These are phyloP conservation scores for Geosmithia flava DNA, from an alignment of 2,329 filamentous ascomycete genomes.

Conservation along the genomic window DNA sequence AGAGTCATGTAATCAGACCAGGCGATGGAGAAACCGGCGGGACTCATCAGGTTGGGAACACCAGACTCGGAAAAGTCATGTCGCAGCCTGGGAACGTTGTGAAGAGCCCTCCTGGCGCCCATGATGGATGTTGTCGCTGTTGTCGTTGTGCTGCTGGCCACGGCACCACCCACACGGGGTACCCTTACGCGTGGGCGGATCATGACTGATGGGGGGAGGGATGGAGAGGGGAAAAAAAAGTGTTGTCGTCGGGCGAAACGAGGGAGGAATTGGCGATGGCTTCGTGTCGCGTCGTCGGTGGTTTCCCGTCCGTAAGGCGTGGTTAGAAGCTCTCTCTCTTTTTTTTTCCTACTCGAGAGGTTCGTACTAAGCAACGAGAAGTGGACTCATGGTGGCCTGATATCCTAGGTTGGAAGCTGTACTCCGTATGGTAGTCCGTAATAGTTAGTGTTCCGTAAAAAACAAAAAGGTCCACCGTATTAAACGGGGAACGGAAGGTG, in stretches of 20 bases:
- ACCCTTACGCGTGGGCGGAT: slow-evolving; percentile 41
- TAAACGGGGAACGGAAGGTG: no score
- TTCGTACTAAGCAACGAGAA: background rate
- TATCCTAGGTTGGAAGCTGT: background rate
- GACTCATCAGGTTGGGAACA: slow-evolving; percentile 60
- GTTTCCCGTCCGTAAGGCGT: background rate
- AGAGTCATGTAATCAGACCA: slow-evolving; percentile 74
- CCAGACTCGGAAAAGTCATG: slow-evolving; percentile 32
- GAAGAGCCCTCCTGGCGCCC: slow-evolving; percentile 27
- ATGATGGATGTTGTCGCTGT: slow-evolving; percentile 18
- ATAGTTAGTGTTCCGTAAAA: no score
- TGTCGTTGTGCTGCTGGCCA: slow-evolving; percentile 10
- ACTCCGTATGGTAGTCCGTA: no score
- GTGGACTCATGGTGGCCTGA: background rate
- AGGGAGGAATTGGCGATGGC: background rate
- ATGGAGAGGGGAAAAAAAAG: background rate
- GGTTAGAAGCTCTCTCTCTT: slow-evolving; percentile 1
- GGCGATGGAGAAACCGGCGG: slow-evolving; percentile 58
- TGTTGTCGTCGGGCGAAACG: no score
- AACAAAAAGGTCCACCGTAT: no score
- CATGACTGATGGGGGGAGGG: slow-evolving; percentile 18
- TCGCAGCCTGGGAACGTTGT: slow-evolving; percentile 32
- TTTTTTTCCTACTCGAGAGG: no score
- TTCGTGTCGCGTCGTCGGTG: background rate
- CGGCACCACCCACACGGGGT: slow-evolving; percentile 27